Base-by-base conservation (phyloP, 345 rosid genomes). In the Acer saccharum region DNA sequence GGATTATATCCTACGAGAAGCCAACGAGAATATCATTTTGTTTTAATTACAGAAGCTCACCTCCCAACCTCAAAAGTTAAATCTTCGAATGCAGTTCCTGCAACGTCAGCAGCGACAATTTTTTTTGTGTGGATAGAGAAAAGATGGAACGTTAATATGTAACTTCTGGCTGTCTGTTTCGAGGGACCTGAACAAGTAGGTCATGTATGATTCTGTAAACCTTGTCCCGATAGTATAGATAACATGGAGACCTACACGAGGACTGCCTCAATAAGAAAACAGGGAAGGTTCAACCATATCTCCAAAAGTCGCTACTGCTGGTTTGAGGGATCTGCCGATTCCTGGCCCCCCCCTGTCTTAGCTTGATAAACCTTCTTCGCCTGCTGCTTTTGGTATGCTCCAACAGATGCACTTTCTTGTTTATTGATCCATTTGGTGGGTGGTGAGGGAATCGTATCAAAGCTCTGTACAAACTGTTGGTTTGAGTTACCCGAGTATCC, bases 361-460 rank as follows among this genome's bases (percentile, higher is more conserved):
- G 82, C 78, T 84, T 87, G 96, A 84, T 90, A 88, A 79, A 86
- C 81, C 86, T 76, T 86, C 86, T 86, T 89, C 80, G 71, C 82
- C 44, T 81, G 86, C 60, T 81, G 85, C 83, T 85, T 91, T 68
- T 89, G 91, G 73, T 84, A 81, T 67, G 71, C 77, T 73, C 81
- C 89, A 72, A 81, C 77, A 23, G 73, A 68, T 10, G 77, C 79
- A 65, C 69, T 70, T 83, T 88, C 88, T 73, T 84, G 89, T 80
- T 78, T 78, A 79, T 74, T 73, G 27, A 86, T 89, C 99, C 97
- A 94, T 21, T 87, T 86, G 57, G 63, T 79, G 10, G 97, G 94
- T 16, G 95, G 98, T 23, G 91, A 71, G 50, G 98, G 97, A 69
- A 86, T 80, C 3, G 68, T 83, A 72, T 83, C 84, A 65, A 58